Conservation (phyloP, 2,329 filamentous ascomycete genomes). For the Alternaria dauci region DNA sequence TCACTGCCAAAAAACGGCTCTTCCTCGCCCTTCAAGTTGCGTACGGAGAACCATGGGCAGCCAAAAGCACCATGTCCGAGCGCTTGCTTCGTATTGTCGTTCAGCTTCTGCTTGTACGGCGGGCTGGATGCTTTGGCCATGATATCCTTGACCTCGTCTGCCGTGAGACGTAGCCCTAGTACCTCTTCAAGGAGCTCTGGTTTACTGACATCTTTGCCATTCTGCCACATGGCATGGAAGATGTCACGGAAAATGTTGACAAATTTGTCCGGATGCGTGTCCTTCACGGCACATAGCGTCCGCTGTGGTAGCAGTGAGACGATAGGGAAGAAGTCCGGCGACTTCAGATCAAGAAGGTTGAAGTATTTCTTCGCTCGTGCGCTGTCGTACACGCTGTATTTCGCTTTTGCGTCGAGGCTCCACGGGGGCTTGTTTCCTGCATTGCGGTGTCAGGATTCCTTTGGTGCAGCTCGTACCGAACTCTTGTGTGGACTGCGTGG, state of each 20-base stretch:
- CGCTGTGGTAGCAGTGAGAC: slow-evolving; percentile 68
- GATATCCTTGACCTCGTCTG: slow-evolving; percentile 64
- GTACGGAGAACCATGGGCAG: slow-evolving; percentile 77
- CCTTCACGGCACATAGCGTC: slow-evolving; percentile 72
- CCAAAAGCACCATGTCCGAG: slow-evolving; percentile 76
- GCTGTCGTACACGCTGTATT: slow-evolving; percentile 62
- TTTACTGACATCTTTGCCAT: slow-evolving; percentile 66
- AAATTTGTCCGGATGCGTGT: slow-evolving; percentile 59
- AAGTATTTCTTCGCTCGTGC: slow-evolving; percentile 63
- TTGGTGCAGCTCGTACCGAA: background rate
- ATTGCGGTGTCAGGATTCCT: slow-evolving; percentile 12
- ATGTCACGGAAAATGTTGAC: slow-evolving; percentile 64
- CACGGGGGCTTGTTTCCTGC: slow-evolving; percentile 79
- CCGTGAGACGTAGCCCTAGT: slow-evolving; percentile 59
- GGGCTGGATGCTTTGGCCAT: slow-evolving; percentile 61
- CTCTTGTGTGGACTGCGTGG: background rate
- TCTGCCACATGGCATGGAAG: slow-evolving; percentile 70
- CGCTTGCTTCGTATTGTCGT: slow-evolving; percentile 67
- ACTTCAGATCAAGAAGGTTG: slow-evolving; percentile 52
- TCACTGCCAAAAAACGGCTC: slow-evolving; percentile 83
- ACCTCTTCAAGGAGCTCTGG: slow-evolving; percentile 61
- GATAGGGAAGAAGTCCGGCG: slow-evolving; percentile 63
- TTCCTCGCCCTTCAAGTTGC: slow-evolving; percentile 63
- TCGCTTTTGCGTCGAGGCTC: slow-evolving; percentile 72
- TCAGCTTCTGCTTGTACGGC: slow-evolving; percentile 63